Evolutionary conservation across 2,329 filamentous ascomycete genomes (phyloP).

Genomic region (Sporothrix brasiliensis): DNA sequence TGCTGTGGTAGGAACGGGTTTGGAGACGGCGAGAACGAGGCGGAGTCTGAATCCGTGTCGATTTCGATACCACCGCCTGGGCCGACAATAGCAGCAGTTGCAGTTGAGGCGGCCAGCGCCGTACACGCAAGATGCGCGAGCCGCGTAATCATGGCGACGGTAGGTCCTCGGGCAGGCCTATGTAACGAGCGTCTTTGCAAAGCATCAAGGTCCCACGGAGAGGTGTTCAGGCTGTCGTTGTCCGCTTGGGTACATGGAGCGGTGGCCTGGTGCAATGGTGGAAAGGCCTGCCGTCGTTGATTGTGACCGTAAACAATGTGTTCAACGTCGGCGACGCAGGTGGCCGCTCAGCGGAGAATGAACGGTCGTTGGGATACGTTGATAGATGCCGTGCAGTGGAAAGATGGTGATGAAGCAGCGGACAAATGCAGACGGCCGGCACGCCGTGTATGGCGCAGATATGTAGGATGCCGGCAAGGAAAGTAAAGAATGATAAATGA

Average conservation of each 20-base stretch:
- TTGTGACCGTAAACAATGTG: neutral
- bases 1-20: constrained; percentile 30
- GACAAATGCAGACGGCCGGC: neutral
- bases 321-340: neutral
- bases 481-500: neutral
- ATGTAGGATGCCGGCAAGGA: constrained; percentile 10
- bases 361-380: neutral
- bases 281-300: neutral
- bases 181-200: neutral
- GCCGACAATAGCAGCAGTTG: neutral
- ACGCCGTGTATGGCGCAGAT: constrained; percentile 7
- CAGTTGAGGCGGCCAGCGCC: constrained; percentile 30
- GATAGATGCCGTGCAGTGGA: constrained; percentile 4
- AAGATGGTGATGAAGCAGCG: neutral
- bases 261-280: neutral
- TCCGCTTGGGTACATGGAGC: neutral
- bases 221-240: neutral
- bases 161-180: neutral
- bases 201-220: neutral
- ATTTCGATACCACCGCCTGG: neutral
- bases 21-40: neutral
- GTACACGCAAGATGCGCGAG: constrained; percentile 25
- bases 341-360: constrained; percentile 1
- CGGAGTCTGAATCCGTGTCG: neutral
- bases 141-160: constrained; percentile 27